Percentiles rank a stretch among this genome's conserved stretches.
phyloP scores from a whole-genome alignment of 2,329 filamentous ascomycete species.

The Emmonsiellopsis sp. region DNA sequence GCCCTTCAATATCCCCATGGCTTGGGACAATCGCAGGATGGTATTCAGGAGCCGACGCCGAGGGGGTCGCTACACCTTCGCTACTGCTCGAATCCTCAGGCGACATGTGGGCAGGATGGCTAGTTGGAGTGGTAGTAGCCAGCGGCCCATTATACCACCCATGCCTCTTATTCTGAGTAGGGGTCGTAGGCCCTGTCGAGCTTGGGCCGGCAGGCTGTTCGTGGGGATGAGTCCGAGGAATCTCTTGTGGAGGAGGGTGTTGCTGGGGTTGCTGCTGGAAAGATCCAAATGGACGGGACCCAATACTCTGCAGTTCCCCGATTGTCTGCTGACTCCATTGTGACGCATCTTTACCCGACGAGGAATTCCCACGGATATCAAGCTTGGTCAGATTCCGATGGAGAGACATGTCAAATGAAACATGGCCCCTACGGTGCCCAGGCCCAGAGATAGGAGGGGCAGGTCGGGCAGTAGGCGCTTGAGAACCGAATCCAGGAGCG shows the following conservation, averaged over 20 bases:
- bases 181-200: constrained; percentile 2
- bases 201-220: neutral
- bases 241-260: neutral
- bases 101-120: constrained; percentile 29
- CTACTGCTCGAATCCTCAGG: constrained; percentile 41
- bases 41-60: constrained; percentile 37
- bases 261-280: constrained; percentile 20
- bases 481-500: constrained; percentile 24
- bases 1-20: constrained; percentile 37
- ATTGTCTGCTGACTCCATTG: constrained; percentile 37
- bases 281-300: constrained; percentile 25
- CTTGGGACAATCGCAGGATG: constrained; percentile 40
- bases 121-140: constrained; percentile 18
- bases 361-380: constrained; percentile 29
- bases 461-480: constrained; percentile 25
- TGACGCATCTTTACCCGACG: constrained; percentile 24
- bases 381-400: constrained; percentile 36
- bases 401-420: constrained; percentile 40
- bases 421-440: constrained; percentile 36
- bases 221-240: neutral
- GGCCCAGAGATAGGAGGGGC: constrained; percentile 33
- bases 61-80: constrained; percentile 39
- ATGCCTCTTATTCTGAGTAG: constrained; percentile 22
- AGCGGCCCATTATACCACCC: constrained; percentile 26
- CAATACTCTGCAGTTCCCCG: constrained; percentile 30